A percentile compares a stretch with the other conserved stretches of the same genome.
Conservation (phyloP, 108 stramenopile genomes). For the Nitzschia sp. region DNA sequence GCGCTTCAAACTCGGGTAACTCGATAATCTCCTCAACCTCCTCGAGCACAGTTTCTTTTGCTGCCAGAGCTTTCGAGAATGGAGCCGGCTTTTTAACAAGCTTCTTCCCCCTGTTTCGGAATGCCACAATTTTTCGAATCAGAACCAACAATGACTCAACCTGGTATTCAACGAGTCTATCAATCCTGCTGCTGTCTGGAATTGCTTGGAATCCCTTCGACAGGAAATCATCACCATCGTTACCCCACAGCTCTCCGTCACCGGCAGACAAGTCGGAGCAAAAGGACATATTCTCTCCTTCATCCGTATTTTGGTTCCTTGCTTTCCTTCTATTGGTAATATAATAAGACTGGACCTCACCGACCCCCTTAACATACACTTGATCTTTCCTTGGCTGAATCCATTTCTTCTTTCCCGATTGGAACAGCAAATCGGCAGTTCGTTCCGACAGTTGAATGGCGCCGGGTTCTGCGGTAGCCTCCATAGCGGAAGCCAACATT, state of each 20-base stretch:
- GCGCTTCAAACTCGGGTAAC: constrained; percentile 17
- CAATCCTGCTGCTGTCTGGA: background rate
- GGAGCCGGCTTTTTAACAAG: background rate
- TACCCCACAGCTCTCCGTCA: constrained; percentile 29
- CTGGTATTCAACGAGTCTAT: constrained; percentile 35
- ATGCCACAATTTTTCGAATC: constrained; percentile 19
- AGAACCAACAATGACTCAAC: constrained; percentile 16
- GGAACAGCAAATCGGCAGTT: constrained; percentile 10
- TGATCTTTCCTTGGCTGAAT: constrained; percentile 17
- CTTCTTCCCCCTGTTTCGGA: constrained; percentile 17
- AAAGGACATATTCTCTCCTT: constrained; percentile 1
- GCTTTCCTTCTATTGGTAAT: constrained; percentile 8
- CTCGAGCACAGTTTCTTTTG: constrained; percentile 10
- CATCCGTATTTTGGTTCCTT: background rate
- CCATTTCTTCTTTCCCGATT: constrained; percentile 23
- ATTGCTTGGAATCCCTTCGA: background rate
- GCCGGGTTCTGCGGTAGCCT: background rate
- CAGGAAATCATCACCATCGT: background rate
- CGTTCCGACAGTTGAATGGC: constrained; percentile 18
- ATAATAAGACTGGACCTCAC: constrained; percentile 25
- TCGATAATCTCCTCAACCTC: constrained; percentile 19
- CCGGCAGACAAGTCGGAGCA: constrained; percentile 32
- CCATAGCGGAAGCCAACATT: constrained; percentile 4
- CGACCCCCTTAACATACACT: constrained; percentile 18
- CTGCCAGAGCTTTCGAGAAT: background rate